Evolutionary conservation across 2,329 filamentous ascomycete species (phyloP).

Genomic region (Exophiala lecanii-corni): DNA sequence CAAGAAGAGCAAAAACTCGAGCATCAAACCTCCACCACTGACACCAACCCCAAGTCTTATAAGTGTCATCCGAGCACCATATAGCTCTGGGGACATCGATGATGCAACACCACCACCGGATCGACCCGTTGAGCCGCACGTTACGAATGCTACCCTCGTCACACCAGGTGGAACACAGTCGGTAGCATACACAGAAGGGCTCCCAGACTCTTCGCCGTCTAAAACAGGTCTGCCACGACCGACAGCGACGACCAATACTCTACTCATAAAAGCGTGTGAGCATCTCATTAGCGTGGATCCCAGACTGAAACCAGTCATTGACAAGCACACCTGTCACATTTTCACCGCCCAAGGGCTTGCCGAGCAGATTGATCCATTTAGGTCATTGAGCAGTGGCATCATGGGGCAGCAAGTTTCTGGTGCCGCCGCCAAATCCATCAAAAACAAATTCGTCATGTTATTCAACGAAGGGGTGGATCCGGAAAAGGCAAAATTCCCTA

Average conservation of each 20-base stretch:
- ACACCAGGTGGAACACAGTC: constrained; percentile 43
- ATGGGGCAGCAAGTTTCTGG: constrained; percentile 96
- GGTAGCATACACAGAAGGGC: constrained; percentile 44
- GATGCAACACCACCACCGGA: constrained; percentile 37
- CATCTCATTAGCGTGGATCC: constrained; percentile 71
- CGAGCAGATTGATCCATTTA: constrained; percentile 84
- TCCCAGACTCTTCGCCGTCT: constrained; percentile 36
- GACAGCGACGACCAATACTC: constrained; percentile 60
- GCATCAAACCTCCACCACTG: constrained; percentile 34
- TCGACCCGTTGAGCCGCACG: constrained; percentile 44
- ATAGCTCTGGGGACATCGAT: constrained; percentile 38
- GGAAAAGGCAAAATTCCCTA: constrained; percentile 57
- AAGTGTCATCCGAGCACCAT: constrained; percentile 43
- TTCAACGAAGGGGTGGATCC: constrained; percentile 49
- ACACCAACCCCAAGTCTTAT: constrained; percentile 49
- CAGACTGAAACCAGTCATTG: constrained; percentile 66
- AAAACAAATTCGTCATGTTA: constrained; percentile 72
- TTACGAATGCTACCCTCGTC: constrained; percentile 46
- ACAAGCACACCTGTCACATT: constrained; percentile 68
- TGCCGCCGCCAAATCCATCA: constrained; percentile 84
- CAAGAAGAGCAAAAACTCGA: constrained; percentile 26
- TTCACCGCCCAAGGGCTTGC: constrained; percentile 80
- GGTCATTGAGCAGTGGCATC: constrained; percentile 75
- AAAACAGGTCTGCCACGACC: constrained; percentile 37
- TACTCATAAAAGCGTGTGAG: constrained; percentile 70